These are phyloP conservation scores for Cordyceps pruinosa DNA, from an alignment of 2,329 filamentous ascomycete species.

Conservation along the genomic window DNA sequence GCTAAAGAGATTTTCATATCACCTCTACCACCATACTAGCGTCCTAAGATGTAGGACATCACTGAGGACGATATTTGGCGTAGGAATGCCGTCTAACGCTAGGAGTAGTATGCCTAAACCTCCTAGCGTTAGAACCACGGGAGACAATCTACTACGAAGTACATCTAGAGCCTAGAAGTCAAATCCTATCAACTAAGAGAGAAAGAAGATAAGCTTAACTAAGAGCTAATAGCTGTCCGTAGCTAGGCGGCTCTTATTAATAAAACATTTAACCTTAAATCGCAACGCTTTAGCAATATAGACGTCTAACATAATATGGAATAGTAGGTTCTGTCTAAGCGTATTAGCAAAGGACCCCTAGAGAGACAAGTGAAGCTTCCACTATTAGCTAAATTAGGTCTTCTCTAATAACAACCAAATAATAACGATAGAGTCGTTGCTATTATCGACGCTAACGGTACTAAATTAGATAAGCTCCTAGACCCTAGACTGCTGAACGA, in stretches of 20 bases:
- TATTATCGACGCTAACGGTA: neutral
- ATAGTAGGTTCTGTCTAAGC: neutral
- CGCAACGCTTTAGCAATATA: neutral
- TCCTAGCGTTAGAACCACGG: conserved; percentile 16
- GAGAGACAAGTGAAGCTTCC: conserved; percentile 3
- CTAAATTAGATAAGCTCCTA: neutral
- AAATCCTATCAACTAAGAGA: neutral
- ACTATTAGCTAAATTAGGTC: neutral
- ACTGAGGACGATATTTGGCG: conserved; percentile 31
- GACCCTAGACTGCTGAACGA: neutral
- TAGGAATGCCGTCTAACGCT: conserved; percentile 21
- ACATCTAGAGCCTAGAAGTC: neutral
- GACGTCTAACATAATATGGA: neutral
- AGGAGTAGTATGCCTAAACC: conserved; percentile 18
- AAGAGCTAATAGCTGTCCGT: neutral
- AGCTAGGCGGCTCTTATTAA: neutral
- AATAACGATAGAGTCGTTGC: conserved; percentile 1
- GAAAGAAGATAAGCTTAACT: neutral
- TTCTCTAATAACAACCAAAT: neutral
- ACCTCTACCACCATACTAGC: neutral
- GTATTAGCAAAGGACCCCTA: neutral
- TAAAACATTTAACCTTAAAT: neutral
- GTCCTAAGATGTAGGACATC: conserved; percentile 26
- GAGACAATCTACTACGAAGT: neutral
- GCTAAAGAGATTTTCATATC: neutral